Evolutionary conservation across 73 alveolate species (phyloP), one percentile per base, ranked within the genome.

Genomic region (Paramecium sexaurelia): DNA sequence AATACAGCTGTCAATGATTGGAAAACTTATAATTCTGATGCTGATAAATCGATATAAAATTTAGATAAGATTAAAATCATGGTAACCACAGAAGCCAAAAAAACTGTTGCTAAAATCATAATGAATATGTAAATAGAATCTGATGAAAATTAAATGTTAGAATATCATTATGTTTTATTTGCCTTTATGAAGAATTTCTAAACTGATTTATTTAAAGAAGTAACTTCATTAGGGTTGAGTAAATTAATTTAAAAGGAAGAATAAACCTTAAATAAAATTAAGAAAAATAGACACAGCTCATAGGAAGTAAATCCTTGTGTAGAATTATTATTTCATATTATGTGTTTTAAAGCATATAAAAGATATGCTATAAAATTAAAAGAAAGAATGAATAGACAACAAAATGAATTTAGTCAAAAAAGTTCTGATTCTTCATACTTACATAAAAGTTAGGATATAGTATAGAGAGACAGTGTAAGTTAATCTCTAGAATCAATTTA

Each of bases 121-220:
- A 69, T 91, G 88, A 85, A 91, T 5, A 47, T 91, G 86, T 24
- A 40, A 22, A 36, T 91, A 55, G 47, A 43, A 19, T 22, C 95
- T 27, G 85, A 91, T 51, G 89, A 51, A 91, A 35, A 91, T 36
- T 68, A 85, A 24, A 43, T 19, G 39, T 15, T 91, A 51, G 89
- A 91, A 57, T 91, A 91, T 55, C 89, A 91, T 56, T 83, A 91
- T 56, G 71, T 91, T 32, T 94, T 91, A 33, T 91, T 91, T 87
- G 36, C 89, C 11, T 39, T 85, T 33, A 91, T 91, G 95, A 91
- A 85, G 40, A 40, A 37, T 35, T 78, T 78, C n/a, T 26, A 78
- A 43, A 78, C 24, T 1, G 55, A 78, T 39, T 33, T 78, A 9
- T 39, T 24, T 19, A 40, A 78, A 11, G 26, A 41, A 22, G 71